Base-by-base conservation (phyloP, 768 basidiomycete species). In the Botryobasidium botryosum region DNA sequence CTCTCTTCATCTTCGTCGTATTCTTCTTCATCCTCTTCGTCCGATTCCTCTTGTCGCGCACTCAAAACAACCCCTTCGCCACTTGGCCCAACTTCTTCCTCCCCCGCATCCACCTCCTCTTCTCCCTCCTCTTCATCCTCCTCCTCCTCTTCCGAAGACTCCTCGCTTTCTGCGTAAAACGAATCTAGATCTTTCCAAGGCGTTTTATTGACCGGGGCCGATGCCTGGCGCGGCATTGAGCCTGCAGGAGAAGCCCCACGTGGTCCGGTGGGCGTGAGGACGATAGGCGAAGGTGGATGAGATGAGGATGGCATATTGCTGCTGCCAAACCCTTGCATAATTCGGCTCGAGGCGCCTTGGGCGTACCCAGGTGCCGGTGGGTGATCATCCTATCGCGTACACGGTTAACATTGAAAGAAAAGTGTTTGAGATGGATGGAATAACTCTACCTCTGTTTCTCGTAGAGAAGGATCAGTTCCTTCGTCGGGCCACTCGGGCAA, bases 401-500 rank as follows among this genome's bases (percentile, higher is more conserved):
- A 13, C 21, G 5, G 23, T 15, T 8, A 17, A 33, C 12, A 18
- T 31, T 5, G 5, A 23, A 32, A n/a, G 21, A n/a, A 10, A 8
- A 15, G 35, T 12, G 17, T 24, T 21, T 28, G 25, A 32, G 24
- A 40, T 17, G 23, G 20, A 27, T 21, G 17, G 40, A 8, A 2
- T 15, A 27, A 27, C 24, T 56, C 43, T 35, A 59, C 57, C 50
- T 59, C 57, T 5, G 58, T 56, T 49, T 87, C 79, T 47, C 91
- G 71, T 45, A 96, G 61, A 0, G 71, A 66, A 1, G 82, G 63
- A 51, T 88, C 84, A 3, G 84, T 84, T 0, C 87, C 88, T 44
- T 73, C 68, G 58, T 91, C 86, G 4, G 82, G 67, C 91, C 91
- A 94, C 53, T 86, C 85, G 0, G 86, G 84, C 0, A 92, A 60